Evolutionary conservation across 352 stramenopile genomes (phyloP), one percentile per base, ranked within the genome.

Genomic region (Phytopythium boreale): DNA sequence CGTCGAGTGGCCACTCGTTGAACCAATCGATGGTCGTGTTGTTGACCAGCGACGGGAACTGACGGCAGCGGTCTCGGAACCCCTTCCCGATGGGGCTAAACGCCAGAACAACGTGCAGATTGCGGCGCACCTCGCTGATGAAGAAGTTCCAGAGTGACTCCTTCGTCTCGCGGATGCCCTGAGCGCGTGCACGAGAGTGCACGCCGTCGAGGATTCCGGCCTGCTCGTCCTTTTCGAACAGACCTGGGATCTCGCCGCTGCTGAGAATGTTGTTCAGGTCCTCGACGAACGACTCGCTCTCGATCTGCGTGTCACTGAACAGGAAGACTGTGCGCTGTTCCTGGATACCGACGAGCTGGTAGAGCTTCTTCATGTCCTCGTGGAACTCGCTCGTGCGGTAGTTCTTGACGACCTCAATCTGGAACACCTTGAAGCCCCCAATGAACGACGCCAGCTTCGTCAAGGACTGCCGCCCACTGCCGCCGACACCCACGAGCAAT

Each of bases 1-100:
- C 93, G 46, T 98, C 93, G 0, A 92, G 63, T 1, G 93, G 93
- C 93, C 93, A 98, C 39, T 90, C 88, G 43, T 96, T 95, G 75
- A 97, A 96, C 90, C 90, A 97, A 62, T 98, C 91, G 61, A 98
- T 98, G 10, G 90, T 98, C 0, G 89, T 98, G 69, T 92, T 97
- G 65, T 97, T 98, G 2, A 98, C 90, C 19, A 98, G 76, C n/a
- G 88, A 95, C 37, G 93, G 93, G 68, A 97, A 98, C 65, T 96
- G 87, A 26, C 91, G 87, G 20, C 94, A 80, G 15, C 88, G 79
- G 53, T 93, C 88, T 46, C 84, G 81, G 64, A 95, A 94, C 15
- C 78, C 72, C 70, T 96, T 90, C 11, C 93, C 93, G 50, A 98
- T 97, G 0, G 93, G 93, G 65, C 85, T 97, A 57, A 98, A 97